Percentiles rank a stretch among this genome's conserved stretches.
These are phyloP conservation scores for Ramularia collo-cygni DNA, from an alignment of 2,329 filamentous ascomycete genomes.

Conservation along the genomic window DNA sequence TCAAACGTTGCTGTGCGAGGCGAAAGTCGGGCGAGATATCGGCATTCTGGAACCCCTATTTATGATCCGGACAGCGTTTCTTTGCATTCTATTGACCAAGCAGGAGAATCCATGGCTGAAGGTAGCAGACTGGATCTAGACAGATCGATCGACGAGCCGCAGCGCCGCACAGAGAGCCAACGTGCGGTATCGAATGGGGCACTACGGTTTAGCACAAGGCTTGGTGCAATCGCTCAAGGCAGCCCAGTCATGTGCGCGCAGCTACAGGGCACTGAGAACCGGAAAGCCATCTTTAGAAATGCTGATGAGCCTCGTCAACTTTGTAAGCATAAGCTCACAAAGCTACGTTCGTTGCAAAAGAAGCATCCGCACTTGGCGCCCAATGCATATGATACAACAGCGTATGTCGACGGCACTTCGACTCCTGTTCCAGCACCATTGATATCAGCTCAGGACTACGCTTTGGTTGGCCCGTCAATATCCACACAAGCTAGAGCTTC, in stretches of 20 bases:
- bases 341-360: conserved; percentile 2
- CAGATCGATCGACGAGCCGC: no score
- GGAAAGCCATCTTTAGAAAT: no score
- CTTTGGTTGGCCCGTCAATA: background rate
- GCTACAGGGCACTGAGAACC: no score
- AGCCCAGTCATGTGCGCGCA: background rate
- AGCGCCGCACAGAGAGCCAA: conserved; percentile 2
- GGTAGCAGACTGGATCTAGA: no score
- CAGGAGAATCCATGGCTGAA: background rate
- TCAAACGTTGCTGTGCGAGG: conserved; percentile 13
- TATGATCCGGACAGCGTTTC: conserved; percentile 20
- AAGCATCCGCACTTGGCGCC: background rate
- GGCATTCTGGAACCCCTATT: conserved; percentile 22
- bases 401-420: conserved; percentile 7
- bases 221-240: background rate
- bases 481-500: conserved; percentile 1
- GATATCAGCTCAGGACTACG: conserved; percentile 4
- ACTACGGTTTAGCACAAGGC: conserved; percentile 4
- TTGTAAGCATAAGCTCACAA: conserved; percentile 12
- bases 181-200: conserved; percentile 13
- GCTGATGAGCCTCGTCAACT: background rate
- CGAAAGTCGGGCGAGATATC: conserved; percentile 20
- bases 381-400: conserved; percentile 3
- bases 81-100: conserved; percentile 7
- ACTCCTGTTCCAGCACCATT: conserved; percentile 1